Conservation (phyloP, 331 rosid genomes). For the Quercus lobata region DNA sequence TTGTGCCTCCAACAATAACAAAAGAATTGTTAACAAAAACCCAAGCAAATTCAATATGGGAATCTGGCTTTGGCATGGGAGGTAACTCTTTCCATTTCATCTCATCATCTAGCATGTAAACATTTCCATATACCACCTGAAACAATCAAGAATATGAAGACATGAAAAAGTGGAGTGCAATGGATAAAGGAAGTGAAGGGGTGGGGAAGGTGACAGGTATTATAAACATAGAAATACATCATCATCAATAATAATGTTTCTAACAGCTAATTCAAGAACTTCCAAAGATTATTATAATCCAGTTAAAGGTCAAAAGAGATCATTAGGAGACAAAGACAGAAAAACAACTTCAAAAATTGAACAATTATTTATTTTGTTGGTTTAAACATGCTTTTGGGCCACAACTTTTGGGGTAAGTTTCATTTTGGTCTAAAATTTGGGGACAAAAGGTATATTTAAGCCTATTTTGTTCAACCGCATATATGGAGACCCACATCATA, state of each 20-base stretch:
- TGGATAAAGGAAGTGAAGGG: neutral
- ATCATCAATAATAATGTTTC: neutral
- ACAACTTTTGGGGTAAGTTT: too few species aligned
- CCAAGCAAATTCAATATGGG: slow-evolving; percentile 94
- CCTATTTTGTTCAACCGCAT: neutral
- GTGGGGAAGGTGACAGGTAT: neutral
- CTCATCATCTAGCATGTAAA: slow-evolving; percentile 78
- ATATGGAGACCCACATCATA: neutral
- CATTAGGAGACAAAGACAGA: neutral
- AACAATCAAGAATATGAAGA: slow-evolving; percentile 14
- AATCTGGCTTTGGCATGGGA: slow-evolving; percentile 82
- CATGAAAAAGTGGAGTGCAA: neutral
- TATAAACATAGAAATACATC: neutral
- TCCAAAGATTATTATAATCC: neutral
- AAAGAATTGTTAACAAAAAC: slow-evolving; percentile 68
- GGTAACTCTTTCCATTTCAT: slow-evolving; percentile 84
- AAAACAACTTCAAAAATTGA: neutral
- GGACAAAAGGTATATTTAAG: too few species aligned
- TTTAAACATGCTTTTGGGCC: too few species aligned
- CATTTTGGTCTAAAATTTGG: too few species aligned
- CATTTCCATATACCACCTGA: slow-evolving; percentile 80
- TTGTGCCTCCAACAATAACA: slow-evolving; percentile 78
- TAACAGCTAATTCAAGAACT: neutral
- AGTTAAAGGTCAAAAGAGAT: neutral
- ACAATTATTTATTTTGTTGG: neutral